Base-by-base conservation (phyloP, 129 eudicot species). In the Artemisia tridentata region DNA sequence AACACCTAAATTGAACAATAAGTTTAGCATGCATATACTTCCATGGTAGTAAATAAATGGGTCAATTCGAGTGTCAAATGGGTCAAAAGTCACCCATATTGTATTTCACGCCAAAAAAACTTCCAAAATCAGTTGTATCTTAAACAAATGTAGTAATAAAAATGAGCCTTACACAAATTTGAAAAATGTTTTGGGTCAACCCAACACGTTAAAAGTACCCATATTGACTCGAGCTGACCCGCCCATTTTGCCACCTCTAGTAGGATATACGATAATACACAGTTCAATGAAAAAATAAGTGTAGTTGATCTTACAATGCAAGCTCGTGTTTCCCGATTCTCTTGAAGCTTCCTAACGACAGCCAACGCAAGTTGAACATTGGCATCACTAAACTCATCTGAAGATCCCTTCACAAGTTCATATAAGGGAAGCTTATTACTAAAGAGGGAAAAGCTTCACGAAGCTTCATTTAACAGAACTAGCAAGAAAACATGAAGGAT, bases 361-460 rank as follows among this genome's bases (percentile, higher is more conserved):
- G 97, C 85, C 79, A 93, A 77, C 8, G 67, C 95, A 69, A 93
- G 97, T 84, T 93, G 97, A 75, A 93, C 90, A 80, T 93, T 93
- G 82, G 98, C 98, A 82, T 92, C 98, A 49, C 75, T 89, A 79
- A 89, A 92, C 14, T 92, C 98, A 78, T 92, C 98, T 67, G 98
- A 92, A 67, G 98, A 92, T 78, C 98, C 98, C 98, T 92, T 83
- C 95, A 87, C 81, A 78, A 81, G 64, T 45, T 71, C 72, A 78
- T 71, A 77, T 54, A 77, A 15, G 53, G 67, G 67, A 63, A 64
- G 47, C 62, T 54, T 78, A 45, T 63, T 63, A 72, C 55, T 23
- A 64, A 18, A 49, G 29, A 4, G n/a, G 20, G 43, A 71, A 66
- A 71, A 38, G 63, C 80, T 75, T 58, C 59, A 11, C 1, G 57